Conservation (phyloP, 345 rosid genomes). For the Combretum micranthum region DNA sequence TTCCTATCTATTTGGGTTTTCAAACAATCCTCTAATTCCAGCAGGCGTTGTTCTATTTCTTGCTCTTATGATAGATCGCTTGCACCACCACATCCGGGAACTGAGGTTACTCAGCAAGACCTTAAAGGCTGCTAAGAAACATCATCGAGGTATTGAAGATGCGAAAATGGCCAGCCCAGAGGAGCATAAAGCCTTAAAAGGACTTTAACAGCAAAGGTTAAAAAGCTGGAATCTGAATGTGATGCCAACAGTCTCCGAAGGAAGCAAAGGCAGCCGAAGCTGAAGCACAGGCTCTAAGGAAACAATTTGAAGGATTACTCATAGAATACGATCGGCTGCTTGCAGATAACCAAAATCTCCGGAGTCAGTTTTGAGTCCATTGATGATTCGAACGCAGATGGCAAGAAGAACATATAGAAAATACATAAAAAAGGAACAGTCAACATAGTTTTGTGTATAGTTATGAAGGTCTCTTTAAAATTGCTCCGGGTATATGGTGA, state of each 20-base stretch:
- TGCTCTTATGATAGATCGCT: conserved; percentile 71
- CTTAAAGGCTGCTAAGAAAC: conserved; percentile 72
- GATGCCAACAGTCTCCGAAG: conserved; percentile 39
- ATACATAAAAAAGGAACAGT: not conserved
- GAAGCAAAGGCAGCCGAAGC: conserved; percentile 51
- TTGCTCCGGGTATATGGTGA: too few relatives aligned
- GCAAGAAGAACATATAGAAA: conserved; percentile 38
- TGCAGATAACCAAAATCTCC: conserved; percentile 67
- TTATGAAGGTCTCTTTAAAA: not conserved
- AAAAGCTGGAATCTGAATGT: conserved; percentile 42
- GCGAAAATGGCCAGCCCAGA: conserved; percentile 38
- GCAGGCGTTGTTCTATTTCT: conserved; percentile 80
- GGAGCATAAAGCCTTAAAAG: conserved; percentile 38
- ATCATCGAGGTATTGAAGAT: conserved; percentile 49
- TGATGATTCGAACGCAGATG: conserved; percentile 35
- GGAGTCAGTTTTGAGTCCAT: conserved; percentile 56
- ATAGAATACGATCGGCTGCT: conserved; percentile 62
- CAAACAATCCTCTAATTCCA: not conserved
- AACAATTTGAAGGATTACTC: conserved; percentile 67
- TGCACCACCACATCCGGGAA: conserved; percentile 85
- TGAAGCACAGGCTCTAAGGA: conserved; percentile 59
- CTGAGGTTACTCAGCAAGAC: conserved; percentile 64
- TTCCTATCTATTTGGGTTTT: not conserved
- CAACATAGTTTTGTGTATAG: not conserved
- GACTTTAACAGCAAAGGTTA: conserved; percentile 32